phyloP scores from a whole-genome alignment of 2,329 filamentous ascomycete species.

The Cladobotryum protrusum region DNA sequence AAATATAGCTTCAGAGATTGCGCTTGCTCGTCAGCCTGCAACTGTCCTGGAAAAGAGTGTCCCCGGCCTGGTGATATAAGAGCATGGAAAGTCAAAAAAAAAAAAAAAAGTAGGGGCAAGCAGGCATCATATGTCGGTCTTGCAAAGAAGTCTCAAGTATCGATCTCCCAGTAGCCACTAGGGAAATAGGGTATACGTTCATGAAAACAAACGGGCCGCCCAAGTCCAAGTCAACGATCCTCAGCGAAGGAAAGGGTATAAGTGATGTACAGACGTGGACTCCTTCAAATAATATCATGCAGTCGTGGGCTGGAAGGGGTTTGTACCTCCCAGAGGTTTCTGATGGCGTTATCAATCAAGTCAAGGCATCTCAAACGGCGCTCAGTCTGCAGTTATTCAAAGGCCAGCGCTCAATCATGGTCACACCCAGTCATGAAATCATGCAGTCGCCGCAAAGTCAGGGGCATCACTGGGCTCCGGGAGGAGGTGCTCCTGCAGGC shows the following conservation, averaged over 20 bases:
- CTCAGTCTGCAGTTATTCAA: conserved; percentile 13
- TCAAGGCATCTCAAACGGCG: conserved; percentile 27
- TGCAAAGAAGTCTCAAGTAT: conserved; percentile 1
- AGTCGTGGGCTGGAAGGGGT: conserved; percentile 18
- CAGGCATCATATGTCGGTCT: conserved; percentile 2
- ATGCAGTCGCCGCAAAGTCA: conserved; percentile 5
- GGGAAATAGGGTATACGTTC: conserved; percentile 15
- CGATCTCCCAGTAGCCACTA: conserved; percentile 5
- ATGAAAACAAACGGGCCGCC: conserved; percentile 15
- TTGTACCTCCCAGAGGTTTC: background rate
- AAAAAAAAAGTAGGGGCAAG: background rate
- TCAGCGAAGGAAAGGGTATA: conserved; percentile 19
- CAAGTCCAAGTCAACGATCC: conserved; percentile 14
- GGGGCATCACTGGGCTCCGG: conserved; percentile 32
- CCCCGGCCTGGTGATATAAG: conserved; percentile 6
- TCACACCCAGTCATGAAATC: conserved; percentile 13
- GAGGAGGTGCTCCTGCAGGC: conserved; percentile 30
- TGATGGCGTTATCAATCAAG: conserved; percentile 26
- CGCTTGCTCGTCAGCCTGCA: conserved; percentile 4
- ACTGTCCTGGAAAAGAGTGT: conserved; percentile 4
- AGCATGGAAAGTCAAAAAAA: background rate
- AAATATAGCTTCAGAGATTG: conserved; percentile 2
- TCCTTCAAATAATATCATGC: conserved; percentile 23
- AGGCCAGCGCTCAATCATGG: conserved; percentile 10
- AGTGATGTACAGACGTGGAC: conserved; percentile 28